Percentiles rank a stretch among this genome's conserved stretches.
Conservation (phyloP, 345 rosid species). For the Sisymbrium irio region DNA sequence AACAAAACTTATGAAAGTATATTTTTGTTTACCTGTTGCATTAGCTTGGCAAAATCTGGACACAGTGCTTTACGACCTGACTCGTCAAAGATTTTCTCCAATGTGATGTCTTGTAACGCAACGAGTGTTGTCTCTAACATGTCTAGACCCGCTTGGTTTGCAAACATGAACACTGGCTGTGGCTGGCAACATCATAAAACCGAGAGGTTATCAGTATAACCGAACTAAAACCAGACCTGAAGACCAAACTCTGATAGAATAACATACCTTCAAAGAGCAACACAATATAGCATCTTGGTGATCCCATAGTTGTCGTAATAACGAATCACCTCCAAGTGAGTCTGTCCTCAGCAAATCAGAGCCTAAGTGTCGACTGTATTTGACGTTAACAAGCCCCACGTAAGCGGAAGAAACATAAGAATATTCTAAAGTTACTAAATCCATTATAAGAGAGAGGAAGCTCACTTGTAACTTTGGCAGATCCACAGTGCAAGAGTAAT, state of each 20-base stretch:
- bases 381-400: not conserved
- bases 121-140: constrained; percentile 96
- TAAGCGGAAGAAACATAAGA: constrained; percentile 5
- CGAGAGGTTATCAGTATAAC: too few relatives aligned
- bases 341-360: constrained; percentile 65
- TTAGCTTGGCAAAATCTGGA: constrained; percentile 69
- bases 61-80: constrained; percentile 74
- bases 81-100: constrained; percentile 85
- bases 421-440: not conserved
- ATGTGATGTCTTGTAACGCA: constrained; percentile 80
- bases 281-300: constrained; percentile 88
- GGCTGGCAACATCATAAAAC: constrained; percentile 44
- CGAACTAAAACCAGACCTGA: too few relatives aligned
- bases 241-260: not conserved
- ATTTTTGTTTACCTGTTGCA: constrained; percentile 67
- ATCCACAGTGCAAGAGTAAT: constrained; percentile 89
- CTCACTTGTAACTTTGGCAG: constrained; percentile 75
- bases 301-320: constrained; percentile 69
- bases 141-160: constrained; percentile 92
- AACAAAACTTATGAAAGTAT: not conserved
- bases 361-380: constrained; percentile 61
- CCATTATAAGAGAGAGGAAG: not conserved
- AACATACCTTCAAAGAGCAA: constrained; percentile 73
- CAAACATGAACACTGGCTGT: constrained; percentile 75
- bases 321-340: constrained; percentile 47